A percentile compares a stretch with the other conserved stretches of the same genome.
phyloP scores from a whole-genome alignment of 257 asterid species.

The Solanum commersonii region DNA sequence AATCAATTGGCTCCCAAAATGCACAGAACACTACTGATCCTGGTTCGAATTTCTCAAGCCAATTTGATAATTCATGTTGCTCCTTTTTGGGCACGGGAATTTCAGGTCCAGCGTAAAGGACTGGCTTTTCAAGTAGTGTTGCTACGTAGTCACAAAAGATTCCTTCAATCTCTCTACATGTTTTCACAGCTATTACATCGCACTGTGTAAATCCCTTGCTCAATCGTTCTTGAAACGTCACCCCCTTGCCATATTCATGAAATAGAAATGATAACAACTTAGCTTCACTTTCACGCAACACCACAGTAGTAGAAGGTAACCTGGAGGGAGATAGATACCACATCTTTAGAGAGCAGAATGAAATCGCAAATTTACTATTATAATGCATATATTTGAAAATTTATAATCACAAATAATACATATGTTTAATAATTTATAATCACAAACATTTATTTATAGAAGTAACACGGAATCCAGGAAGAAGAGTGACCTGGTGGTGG shows the following conservation, averaged over 20 bases:
- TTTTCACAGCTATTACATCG: no score
- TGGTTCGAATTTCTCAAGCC: not conserved
- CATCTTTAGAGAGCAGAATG: not conserved
- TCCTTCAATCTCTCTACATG: not conserved
- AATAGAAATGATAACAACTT: no score
- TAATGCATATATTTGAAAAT: no score
- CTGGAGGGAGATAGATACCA: not conserved
- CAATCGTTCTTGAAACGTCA: no score
- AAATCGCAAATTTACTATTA: not conserved
- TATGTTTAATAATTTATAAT: no score
- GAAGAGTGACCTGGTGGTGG: no score
- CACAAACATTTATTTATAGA: no score
- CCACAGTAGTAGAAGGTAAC: not conserved
- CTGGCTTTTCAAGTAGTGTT: not conserved
- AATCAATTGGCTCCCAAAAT: conserved; percentile 12
- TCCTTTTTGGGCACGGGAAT: not conserved
- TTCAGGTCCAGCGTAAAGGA: conserved; percentile 12
- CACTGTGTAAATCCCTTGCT: no score
- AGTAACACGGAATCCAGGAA: no score
- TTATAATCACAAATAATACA: no score
- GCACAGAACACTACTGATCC: conserved; percentile 9
- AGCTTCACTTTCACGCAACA: no score
- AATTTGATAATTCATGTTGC: not conserved
- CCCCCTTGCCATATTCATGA: no score
- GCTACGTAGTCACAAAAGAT: conserved; percentile 1